These are phyloP conservation scores for Iris macrosiphon DNA, from an alignment of 106 monocot genomes.

Conservation along the genomic window DNA sequence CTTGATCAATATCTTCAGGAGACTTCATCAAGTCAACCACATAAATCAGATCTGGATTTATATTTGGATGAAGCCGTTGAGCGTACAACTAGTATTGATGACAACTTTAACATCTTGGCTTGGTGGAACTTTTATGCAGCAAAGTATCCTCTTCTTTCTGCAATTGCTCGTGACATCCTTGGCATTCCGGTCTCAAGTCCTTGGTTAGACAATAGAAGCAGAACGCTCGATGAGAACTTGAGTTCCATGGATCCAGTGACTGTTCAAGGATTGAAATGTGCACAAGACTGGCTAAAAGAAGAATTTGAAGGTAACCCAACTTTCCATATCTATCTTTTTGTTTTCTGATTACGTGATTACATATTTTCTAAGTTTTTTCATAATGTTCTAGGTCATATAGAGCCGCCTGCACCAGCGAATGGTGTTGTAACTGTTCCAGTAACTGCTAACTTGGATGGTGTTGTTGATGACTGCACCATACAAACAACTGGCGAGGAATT, in stretches of 20 bases:
- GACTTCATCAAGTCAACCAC: conserved; percentile 33
- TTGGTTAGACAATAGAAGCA: conserved; percentile 26
- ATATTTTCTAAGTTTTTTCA: no score
- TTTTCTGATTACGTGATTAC: no score
- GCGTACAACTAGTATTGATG: conserved; percentile 25
- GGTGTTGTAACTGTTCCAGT: no score
- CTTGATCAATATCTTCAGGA: conserved; percentile 62
- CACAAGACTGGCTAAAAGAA: conserved; percentile 53
- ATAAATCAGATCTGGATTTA: conserved; percentile 58
- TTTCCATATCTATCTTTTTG: no score
- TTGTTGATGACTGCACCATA: no score
- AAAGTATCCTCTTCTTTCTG: conserved; percentile 55
- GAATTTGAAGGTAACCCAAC: conserved; percentile 41
- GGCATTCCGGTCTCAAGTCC: conserved; percentile 33
- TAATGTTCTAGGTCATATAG: no score
- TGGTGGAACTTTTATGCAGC: conserved; percentile 63
- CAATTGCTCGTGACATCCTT: conserved; percentile 56
- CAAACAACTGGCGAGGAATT: no score
- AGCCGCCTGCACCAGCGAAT: no score
- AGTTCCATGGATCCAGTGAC: conserved; percentile 37
- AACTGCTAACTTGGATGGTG: no score
- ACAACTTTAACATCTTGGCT: conserved; percentile 43
- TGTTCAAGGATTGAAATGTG: conserved; percentile 44
- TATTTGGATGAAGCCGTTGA: conserved; percentile 58
- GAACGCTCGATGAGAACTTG: conserved; percentile 31